Base-by-base conservation (phyloP, 2,329 filamentous ascomycete genomes). In the Xylaria sp. region DNA sequence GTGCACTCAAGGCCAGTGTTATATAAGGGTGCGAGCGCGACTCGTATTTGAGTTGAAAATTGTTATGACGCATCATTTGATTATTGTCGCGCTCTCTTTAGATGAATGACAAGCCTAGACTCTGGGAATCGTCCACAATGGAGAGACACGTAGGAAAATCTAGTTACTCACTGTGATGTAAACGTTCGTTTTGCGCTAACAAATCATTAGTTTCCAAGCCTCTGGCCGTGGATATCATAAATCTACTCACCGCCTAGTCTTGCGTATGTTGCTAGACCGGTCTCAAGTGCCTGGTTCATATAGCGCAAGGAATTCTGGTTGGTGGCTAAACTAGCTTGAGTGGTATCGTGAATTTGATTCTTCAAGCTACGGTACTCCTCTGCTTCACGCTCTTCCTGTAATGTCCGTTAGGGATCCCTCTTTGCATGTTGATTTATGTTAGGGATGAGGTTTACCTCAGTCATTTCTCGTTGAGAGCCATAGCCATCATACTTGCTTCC, bases 401-500 rank as follows among this genome's bases (percentile, higher is more conserved):
- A 18, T 57, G 29, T 18, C n/a, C 10, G 47, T 71, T 61, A 71
- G 66, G 18, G 10, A 16, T 32, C 18, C 21, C 21, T 18, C 48
- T 54, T 48, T 51, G 25, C 37, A 25, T 25, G 44, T 32, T 21
- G 18, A 1, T 8, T 44, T 32, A 18, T 35, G 18, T 23, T 40
- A 18, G 47, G 27, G 21, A 44, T 5, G 23, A 32, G 32, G 2
- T 10, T 21, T 69, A 71, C 69, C 67, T 90, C 93, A 0, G 93
- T 97, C 72, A 97, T 82, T 79, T 97, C 89, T 57, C 93, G 88
- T 68, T 92, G 87, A 65, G 91, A 90, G 61, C 92, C 87, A 71
- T 90, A 89, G 32, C 85, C 86, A 29, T 83, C 86, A 66, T 84
- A 85, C 21, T 73, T 75, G 55, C 64, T 73, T 16, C 47, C 71